Evolutionary conservation across 306 rosid species (phyloP), one percentile per base, ranked within the genome.

Genomic region (Alnus glutinosa): DNA sequence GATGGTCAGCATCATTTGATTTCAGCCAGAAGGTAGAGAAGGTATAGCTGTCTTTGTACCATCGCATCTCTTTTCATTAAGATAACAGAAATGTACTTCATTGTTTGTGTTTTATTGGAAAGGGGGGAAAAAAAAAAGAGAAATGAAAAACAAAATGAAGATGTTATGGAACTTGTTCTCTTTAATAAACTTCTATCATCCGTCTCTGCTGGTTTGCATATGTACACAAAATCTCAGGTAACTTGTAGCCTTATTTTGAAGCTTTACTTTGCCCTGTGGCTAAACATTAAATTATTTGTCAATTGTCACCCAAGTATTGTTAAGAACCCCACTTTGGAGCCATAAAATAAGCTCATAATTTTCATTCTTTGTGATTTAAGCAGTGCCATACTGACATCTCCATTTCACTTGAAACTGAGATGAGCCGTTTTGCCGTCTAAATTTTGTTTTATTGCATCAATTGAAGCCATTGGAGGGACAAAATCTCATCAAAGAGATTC

Each of bases 31-130:
- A 19, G 72, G 34, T 18, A 39, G 71, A 68, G 52, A 68, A 34
- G 51, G 5, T 68, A 66, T 18, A n/a, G 14, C 51, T 59, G 36
- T 28, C 28, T n/a, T 18, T 42, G 30, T 42, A 68, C 15, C 16
- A 42, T 62, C 2, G 30, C 8, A 42, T 51, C 42, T 66, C 48
- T 36, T 68, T 39, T 39, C 51, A 68, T 68, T 73, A 42, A 59
- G 18, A 37, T 81, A 18, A 39, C 49, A 80, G 70, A 67, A 37
- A 81, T 50, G 14, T 76, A 68, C 37, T 28, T 9, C 28, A 39
- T 51, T 14, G 34, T 68, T 68, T 18, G 49, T 68, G 10, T 37
- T 39, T 42, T 67, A 42, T 68, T 37, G 62, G 61, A 18, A 2
- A 18, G 62, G 28, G 15, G 23, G 2, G 12, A 62, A 9, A 28